Base-by-base conservation (phyloP, 2,329 filamentous ascomycete species). In the Hymenoscyphus scutula region DNA sequence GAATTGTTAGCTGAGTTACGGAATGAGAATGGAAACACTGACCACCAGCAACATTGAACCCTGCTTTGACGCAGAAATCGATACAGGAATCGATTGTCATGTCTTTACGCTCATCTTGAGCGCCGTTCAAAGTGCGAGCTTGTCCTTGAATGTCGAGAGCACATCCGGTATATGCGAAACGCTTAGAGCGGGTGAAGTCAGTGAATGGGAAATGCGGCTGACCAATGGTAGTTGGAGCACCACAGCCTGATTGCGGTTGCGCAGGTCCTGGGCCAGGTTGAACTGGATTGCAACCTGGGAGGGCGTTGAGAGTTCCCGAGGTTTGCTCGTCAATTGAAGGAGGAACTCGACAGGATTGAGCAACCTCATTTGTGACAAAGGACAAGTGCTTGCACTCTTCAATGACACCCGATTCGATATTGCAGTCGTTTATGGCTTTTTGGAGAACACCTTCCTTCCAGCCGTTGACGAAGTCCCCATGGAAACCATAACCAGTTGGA, bases 131-230 rank as follows among this genome's bases (percentile, higher is more conserved):
- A 29, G 82, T 77, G 56, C 77, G 78, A 48, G 79, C 77, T 58
- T 75, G 66, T 56, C 64, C 65, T 23, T 75, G 76, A 61, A 76
- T 70, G 64, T 84, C 82, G 30, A 76, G 78, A 69, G 82, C 88
- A 76, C 88, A 91, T 61, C 88, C 88, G n/a, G 82, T 72, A 66
- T 84, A 81, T 53, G 77, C 76, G 78, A 86, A 90, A 54, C 80
- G 78, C 59, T 77, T 77, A 53, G 81, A 76, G 27, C 67, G 68
- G 2, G 79, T 80, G 29, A 81, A 73, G 58, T 81, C 75, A 23
- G 74, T 76, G 65, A 77, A 80, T 64, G 75, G 74, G 27, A 76
- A 75, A 55, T 76, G 71, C 67, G 81, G 82, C 32, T 79, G 64
- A 1, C 81, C 81, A 63, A 85, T 78, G 32, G 73, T 69, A 8